Evolutionary conservation across 2,329 filamentous ascomycete species (phyloP).

Genomic region (Aureobasidium sp.): DNA sequence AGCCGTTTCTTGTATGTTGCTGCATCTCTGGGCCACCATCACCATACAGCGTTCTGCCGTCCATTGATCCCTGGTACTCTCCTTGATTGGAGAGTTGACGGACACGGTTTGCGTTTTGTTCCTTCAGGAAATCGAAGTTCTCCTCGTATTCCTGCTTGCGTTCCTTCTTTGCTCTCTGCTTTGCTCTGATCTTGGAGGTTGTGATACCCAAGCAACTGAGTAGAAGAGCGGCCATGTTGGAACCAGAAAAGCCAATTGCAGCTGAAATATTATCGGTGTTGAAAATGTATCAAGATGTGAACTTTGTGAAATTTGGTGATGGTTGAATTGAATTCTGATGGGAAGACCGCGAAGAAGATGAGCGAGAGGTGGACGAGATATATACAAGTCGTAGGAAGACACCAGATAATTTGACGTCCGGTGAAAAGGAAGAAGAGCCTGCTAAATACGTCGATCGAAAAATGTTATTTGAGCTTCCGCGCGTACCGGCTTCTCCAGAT

Average conservation of each 20-base stretch:
- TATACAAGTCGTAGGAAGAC: background rate
- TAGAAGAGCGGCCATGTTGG: slow-evolving; percentile 15
- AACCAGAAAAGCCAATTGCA: slow-evolving; percentile 1
- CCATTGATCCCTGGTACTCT: background rate
- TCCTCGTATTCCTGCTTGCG: slow-evolving; percentile 13
- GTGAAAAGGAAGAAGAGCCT: background rate
- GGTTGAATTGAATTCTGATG: background rate
- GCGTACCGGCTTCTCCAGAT: background rate
- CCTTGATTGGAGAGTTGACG: slow-evolving; percentile 9
- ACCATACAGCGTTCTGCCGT: background rate
- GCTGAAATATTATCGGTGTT: background rate
- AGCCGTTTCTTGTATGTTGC: background rate
- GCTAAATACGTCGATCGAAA: background rate
- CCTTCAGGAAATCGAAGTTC: slow-evolving; percentile 14
- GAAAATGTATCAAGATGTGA: background rate
- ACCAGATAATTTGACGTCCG: background rate
- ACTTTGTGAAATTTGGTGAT: too few relatives aligned
- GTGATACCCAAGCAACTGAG: slow-evolving; percentile 9
- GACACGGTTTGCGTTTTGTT: slow-evolving; percentile 13
- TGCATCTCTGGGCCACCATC: background rate
- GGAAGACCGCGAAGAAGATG: background rate
- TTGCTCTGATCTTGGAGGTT: slow-evolving; percentile 10
- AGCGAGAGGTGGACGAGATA: background rate
- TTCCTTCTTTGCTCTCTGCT: slow-evolving; percentile 9
- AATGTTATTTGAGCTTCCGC: background rate